Percentiles rank a stretch among this genome's conserved stretches.
These are phyloP conservation scores for Coemansia sp. DNA, from an alignment of 192 early-diverging fungal genomes.

Conservation along the genomic window DNA sequence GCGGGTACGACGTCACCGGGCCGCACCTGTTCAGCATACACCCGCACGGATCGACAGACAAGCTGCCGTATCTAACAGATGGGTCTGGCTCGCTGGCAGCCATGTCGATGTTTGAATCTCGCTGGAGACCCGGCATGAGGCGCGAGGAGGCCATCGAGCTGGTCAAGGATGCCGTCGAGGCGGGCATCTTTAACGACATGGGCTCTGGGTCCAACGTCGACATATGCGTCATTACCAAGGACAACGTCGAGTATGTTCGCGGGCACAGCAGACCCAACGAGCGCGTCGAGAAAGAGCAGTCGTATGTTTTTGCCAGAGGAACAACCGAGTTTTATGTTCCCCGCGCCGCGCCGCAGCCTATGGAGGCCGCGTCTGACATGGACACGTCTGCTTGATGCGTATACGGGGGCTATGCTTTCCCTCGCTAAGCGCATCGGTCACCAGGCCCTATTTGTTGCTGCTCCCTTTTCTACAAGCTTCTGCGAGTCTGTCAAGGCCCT, in stretches of 20 bases:
- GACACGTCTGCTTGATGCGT: conserved; percentile 34
- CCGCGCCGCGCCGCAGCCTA: background rate
- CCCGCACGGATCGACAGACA: conserved; percentile 95
- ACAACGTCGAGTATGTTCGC: conserved; percentile 76
- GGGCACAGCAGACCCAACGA: conserved; percentile 88
- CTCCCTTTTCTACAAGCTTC: background rate
- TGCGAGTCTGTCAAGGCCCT: too few relatives aligned
- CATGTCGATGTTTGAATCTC: conserved; percentile 91
- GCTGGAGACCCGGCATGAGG: conserved; percentile 77
- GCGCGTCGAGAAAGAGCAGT: conserved; percentile 78
- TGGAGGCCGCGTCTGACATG: conserved; percentile 33
- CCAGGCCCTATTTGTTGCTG: background rate
- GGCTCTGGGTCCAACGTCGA: conserved; percentile 98
- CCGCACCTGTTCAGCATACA: conserved; percentile 88
- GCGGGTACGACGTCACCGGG: conserved; percentile 87
- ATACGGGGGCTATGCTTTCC: background rate
- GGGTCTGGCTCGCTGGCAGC: conserved; percentile 93
- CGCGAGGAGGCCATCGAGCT: conserved; percentile 85
- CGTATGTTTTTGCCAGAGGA: conserved; percentile 65
- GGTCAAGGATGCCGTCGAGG: conserved; percentile 90
- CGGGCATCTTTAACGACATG: conserved; percentile 98
- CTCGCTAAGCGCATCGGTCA: background rate
- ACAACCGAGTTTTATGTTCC: conserved; percentile 41
- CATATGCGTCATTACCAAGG: conserved; percentile 86
- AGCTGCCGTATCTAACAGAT: conserved; percentile 95